These are phyloP conservation scores for Neonectria punicea DNA, from an alignment of 2,329 filamentous ascomycete genomes.

Conservation along the genomic window DNA sequence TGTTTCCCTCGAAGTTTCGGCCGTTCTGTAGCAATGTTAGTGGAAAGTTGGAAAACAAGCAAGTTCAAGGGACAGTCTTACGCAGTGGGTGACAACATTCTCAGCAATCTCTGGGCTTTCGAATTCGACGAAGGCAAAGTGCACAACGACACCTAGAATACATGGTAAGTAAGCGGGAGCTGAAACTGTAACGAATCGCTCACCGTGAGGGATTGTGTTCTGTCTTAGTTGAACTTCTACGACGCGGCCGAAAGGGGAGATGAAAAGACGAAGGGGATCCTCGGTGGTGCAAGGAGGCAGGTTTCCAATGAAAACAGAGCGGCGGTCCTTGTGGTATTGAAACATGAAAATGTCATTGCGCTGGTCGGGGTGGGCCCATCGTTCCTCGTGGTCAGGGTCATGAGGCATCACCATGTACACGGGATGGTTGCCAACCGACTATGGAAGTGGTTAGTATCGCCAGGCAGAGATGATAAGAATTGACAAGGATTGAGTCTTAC, in stretches of 20 bases:
- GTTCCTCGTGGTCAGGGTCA: conserved; percentile 20
- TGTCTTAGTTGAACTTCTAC: conserved; percentile 26
- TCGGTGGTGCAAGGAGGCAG: conserved; percentile 53
- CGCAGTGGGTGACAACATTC: background rate
- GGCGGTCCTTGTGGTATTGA: conserved; percentile 55
- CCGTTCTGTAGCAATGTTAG: conserved; percentile 7
- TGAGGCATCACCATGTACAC: conserved; percentile 24
- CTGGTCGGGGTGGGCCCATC: conserved; percentile 6
- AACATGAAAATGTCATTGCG: conserved; percentile 31
- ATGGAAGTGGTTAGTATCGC: background rate
- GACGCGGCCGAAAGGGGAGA: conserved; percentile 52
- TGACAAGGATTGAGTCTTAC: conserved; percentile 50
- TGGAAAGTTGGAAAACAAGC: no score
- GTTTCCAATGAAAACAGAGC: conserved; percentile 60
- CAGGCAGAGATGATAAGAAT: background rate
- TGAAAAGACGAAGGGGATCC: conserved; percentile 49
- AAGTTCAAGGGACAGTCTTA: background rate
- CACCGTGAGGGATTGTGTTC: conserved; percentile 11
- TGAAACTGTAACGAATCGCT: conserved; percentile 20
- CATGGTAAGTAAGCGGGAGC: conserved; percentile 24
- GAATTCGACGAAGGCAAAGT: conserved; percentile 52
- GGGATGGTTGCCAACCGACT: conserved; percentile 1
- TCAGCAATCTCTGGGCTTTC: background rate
- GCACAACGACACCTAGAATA: conserved; percentile 32
- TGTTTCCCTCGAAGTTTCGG: background rate